Evolutionary conservation across 2,329 filamentous ascomycete genomes (phyloP).

Genomic region (Chrysosporium keratinophilum): DNA sequence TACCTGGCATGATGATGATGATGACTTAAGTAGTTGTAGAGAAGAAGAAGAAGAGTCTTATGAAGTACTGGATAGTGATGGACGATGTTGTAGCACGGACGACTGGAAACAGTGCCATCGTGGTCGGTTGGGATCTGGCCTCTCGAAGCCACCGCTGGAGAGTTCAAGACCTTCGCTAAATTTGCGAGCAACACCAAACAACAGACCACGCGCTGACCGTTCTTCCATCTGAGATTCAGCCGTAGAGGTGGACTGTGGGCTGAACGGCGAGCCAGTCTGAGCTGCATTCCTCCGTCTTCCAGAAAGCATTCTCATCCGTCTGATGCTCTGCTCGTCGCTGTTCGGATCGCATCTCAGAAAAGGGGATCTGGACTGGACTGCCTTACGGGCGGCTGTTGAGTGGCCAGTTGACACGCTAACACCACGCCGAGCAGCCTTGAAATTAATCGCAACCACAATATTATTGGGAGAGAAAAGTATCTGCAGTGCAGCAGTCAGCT

Average conservation of each 20-base stretch:
- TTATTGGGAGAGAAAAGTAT: not conserved
- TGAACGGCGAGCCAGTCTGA: too few species aligned
- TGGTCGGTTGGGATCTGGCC: not conserved
- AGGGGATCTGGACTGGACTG: not conserved
- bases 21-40: not conserved
- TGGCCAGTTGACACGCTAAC: constrained; percentile 7
- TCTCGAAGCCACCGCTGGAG: not conserved
- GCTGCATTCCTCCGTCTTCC: too few species aligned
- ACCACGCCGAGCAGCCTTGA: not conserved
- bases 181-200: not conserved
- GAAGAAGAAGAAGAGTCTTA: not conserved
- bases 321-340: not conserved
- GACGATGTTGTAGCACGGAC: not conserved
- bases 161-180: constrained; percentile 9
- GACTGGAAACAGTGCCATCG: not conserved
- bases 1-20: not conserved
- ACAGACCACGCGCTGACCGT: too few species aligned
- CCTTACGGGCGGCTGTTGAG: not conserved
- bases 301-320: not conserved
- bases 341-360: not conserved
- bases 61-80: too few species aligned
- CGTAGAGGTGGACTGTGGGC: too few species aligned
- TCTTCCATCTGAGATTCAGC: too few species aligned
- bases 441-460: constrained; percentile 1
- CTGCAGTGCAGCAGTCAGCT: not conserved